Evolutionary conservation across 805 yeast genomes (phyloP), one percentile per base, ranked within the genome.

Genomic region (Yarrowia sp.): DNA sequence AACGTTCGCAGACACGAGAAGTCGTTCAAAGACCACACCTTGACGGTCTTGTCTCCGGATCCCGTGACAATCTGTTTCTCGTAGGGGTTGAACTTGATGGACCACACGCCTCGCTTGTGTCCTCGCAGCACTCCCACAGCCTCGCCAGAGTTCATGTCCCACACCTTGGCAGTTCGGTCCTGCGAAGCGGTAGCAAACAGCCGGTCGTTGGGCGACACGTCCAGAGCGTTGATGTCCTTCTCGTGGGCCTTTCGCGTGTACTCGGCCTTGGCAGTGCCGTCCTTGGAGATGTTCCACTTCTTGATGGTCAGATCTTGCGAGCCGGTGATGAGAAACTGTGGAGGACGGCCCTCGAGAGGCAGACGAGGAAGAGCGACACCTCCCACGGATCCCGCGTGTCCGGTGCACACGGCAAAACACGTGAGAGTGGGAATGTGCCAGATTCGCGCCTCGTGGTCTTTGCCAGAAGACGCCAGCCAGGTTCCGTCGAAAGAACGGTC

Each of bases 211-310:
- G 97, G 97, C n/a, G 98, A 84, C 4, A 95, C 82, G 71, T 92
- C 97, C 66, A 95, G 79, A 2, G 94, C 85, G 74, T 95, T 96
- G 69, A 95, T 95, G 77, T 95, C 97, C 76, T 94, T 95, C 67
- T 95, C 98, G 76, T 95, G 99, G 1, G 98, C 98, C 74, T 93
- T 86, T 81, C 97, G 86, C 0, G 99, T 95, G 77, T 89, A 95
- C 67, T 87, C 92, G 2, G 97, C 90, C 1, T 72, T 83, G 2
- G 69, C 71, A 1, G 68, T 68, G 3, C 61, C 68, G 36, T 66
- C 69, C 14, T 68, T 20, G 43, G 72, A 64, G 36, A 92, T 84
- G 53, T 82, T 82, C 97, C 97, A 92, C 76, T 87, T 88, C 76
- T 92, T 92, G 43, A 92, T 83, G 0, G 97, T 92, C 72, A 91